Base-by-base conservation (phyloP, 108 stramenopile species). In the Tribonema minus region DNA sequence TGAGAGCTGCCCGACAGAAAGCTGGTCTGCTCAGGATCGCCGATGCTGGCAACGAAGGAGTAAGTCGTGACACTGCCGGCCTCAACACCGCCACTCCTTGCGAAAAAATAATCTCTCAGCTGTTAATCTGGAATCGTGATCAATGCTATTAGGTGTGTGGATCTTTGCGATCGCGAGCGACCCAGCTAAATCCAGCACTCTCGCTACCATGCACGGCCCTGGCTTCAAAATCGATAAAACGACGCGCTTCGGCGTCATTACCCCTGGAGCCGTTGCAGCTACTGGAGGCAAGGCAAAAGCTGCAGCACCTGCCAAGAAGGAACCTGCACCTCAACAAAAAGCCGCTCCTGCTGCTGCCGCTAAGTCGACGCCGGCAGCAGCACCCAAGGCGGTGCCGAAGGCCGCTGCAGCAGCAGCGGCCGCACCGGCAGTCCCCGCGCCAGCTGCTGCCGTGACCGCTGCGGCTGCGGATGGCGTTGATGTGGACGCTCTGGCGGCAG, bases 401-500 rank as follows among this genome's bases (percentile, higher is more conserved):
- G 15, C 46, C 20, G 46, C 46, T 15, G 46, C 46, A 54, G 46
- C 46, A 54, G 46, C 46, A 54, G 46, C 46, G 20, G 46, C 46
- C 9, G 46, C 46, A 20, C 46, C 46, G 9, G 7, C 3, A 6
- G 5, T 39, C 38, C 61, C 20, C 30, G 61, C 61, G 7, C 5
- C 61, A 62, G 9, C 61, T 5, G 4, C 61, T 62, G 61, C 29
- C 7, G 9, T 7, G 5, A 7, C 61, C 3, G 9, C 61, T 5
- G 4, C 61, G 3, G 61, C 29, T 62, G 9, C 61, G 5, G 61
- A 3, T 62, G 66, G 36, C 37, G 60, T 67, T 38, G 83, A 84
- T 61, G 76, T 34, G 37, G 81, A 84, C 20, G 83, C 75, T 9
- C 71, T 84, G 35, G 78, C 76, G 3, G 83, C 83, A 23, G 76